Conservation (phyloP, 2,329 filamentous ascomycete species). For the Rosellinia necatrix region DNA sequence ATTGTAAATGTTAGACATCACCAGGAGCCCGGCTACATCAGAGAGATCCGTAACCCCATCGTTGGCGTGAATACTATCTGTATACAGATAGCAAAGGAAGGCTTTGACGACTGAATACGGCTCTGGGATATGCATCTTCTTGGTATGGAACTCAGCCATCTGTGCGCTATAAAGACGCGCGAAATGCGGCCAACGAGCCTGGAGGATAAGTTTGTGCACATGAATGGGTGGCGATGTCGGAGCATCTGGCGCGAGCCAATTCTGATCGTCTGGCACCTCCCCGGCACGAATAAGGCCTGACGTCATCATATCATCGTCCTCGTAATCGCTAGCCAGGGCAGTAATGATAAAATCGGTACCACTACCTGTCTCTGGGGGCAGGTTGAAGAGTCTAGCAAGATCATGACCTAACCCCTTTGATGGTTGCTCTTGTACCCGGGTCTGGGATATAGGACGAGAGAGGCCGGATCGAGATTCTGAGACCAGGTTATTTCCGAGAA, state of each 20-base stretch:
- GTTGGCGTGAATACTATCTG: constrained; percentile 80
- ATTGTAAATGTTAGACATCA: constrained; percentile 98
- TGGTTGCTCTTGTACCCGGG: constrained; percentile 55
- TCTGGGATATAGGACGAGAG: constrained; percentile 53
- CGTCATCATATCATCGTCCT: constrained; percentile 67
- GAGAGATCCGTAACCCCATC: constrained; percentile 77
- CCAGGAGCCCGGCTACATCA: constrained; percentile 90
- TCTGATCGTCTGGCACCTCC: constrained; percentile 50
- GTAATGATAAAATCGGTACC: constrained; percentile 92
- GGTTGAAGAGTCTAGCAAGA: constrained; percentile 84
- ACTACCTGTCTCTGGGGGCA: constrained; percentile 80
- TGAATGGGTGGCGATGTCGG: constrained; percentile 83
- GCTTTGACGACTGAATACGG: constrained; percentile 92
- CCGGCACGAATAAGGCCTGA: constrained; percentile 54
- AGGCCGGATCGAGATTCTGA: constrained; percentile 57
- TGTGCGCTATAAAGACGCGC: constrained; percentile 87
- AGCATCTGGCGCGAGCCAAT: constrained; percentile 64
- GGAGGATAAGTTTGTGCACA: constrained; percentile 91
- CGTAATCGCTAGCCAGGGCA: constrained; percentile 77
- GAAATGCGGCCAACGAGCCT: constrained; percentile 97
- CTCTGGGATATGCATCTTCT: constrained; percentile 97
- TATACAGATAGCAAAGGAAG: constrained; percentile 96
- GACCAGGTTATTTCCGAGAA: constrained; percentile 77
- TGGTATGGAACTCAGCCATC: constrained; percentile 97
- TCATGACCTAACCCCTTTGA: constrained; percentile 80